A percentile compares a stretch with the other conserved stretches of the same genome.
Conservation (phyloP, 768 basidiomycete species). For the Mycena kentingensis region DNA sequence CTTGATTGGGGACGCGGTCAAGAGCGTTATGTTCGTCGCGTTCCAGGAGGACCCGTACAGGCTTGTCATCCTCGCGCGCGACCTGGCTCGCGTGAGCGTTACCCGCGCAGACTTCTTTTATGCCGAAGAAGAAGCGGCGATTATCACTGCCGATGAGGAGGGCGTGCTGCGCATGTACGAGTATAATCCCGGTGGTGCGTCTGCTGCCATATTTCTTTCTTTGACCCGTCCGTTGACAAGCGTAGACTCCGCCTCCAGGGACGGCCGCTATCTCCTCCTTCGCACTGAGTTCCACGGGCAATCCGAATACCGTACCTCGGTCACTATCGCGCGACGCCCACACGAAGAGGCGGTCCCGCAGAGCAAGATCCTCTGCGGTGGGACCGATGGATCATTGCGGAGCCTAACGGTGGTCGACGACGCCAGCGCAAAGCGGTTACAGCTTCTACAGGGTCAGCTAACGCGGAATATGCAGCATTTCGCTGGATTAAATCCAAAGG, state of each 20-base stretch:
- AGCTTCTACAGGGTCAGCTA: constrained; percentile 87
- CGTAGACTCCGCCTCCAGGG: constrained; percentile 81
- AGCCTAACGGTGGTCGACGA: constrained; percentile 81
- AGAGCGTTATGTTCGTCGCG: constrained; percentile 89
- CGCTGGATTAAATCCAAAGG: constrained; percentile 90
- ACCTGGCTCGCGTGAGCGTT: constrained; percentile 60
- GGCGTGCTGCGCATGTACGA: constrained; percentile 83
- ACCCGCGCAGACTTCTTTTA: constrained; percentile 89
- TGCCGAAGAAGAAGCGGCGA: constrained; percentile 69
- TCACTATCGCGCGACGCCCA: constrained; percentile 70
- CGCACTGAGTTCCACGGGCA: constrained; percentile 81
- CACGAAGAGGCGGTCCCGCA: constrained; percentile 76
- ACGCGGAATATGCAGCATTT: constrained; percentile 89
- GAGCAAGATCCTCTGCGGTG: constrained; percentile 73
- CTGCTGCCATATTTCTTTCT: too few relatives aligned
- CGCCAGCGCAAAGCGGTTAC: constrained; percentile 75
- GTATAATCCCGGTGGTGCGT: constrained; percentile 83
- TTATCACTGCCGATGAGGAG: constrained; percentile 82
- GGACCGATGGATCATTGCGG: constrained; percentile 80
- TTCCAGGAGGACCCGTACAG: constrained; percentile 99
- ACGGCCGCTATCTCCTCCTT: constrained; percentile 77
- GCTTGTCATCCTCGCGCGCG: constrained; percentile 81
- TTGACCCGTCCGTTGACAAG: constrained; percentile 4
- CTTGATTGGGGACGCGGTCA: constrained; percentile 87
- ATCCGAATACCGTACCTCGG: constrained; percentile 65